Percentiles rank a stretch among this genome's conserved stretches.
Evolutionary conservation across 208 protist species (phyloP).

Genomic region (Leptomonas pyrrhocoris): DNA sequence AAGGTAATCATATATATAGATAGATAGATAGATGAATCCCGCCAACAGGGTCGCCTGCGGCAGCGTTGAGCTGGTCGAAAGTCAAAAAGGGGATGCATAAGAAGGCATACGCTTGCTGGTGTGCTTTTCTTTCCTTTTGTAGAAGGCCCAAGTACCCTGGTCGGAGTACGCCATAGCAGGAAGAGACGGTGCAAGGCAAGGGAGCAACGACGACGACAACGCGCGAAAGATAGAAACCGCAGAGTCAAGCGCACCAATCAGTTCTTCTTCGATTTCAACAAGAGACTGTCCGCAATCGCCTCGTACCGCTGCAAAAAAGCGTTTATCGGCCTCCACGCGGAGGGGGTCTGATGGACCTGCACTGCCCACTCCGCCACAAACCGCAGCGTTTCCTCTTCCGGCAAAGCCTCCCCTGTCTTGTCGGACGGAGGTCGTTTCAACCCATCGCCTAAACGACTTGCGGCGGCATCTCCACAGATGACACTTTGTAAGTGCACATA

Average conservation of each 20-base stretch:
- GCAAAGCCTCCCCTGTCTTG: not conserved
- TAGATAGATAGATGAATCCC: too few relatives aligned
- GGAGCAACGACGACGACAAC: not conserved
- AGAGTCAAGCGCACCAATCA: not conserved
- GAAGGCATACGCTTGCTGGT: too few relatives aligned
- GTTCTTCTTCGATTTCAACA: not conserved
- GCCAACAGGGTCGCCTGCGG: too few relatives aligned
- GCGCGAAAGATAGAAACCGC: not conserved
- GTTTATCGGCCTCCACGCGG: constrained; percentile 18
- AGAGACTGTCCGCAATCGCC: constrained; percentile 33
- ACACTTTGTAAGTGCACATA: constrained; percentile 7
- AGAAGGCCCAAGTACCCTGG: too few relatives aligned
- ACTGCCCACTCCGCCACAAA: constrained; percentile 8
- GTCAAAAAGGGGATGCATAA: too few relatives aligned
- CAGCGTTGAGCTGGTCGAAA: too few relatives aligned
- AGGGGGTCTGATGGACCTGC: constrained; percentile 13
- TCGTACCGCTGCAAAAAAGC: constrained; percentile 50
- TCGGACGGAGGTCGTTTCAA: not conserved
- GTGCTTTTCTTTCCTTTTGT: too few relatives aligned
- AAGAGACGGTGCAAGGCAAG: not conserved
- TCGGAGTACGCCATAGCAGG: too few relatives aligned
- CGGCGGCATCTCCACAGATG: not conserved
- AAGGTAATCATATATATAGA: too few relatives aligned
- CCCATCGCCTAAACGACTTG: not conserved
- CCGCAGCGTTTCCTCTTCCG: not conserved